Evolutionary conservation across 306 rosid species (phyloP), one percentile per base, ranked within the genome.

Genomic region (Citrullus amarus): DNA sequence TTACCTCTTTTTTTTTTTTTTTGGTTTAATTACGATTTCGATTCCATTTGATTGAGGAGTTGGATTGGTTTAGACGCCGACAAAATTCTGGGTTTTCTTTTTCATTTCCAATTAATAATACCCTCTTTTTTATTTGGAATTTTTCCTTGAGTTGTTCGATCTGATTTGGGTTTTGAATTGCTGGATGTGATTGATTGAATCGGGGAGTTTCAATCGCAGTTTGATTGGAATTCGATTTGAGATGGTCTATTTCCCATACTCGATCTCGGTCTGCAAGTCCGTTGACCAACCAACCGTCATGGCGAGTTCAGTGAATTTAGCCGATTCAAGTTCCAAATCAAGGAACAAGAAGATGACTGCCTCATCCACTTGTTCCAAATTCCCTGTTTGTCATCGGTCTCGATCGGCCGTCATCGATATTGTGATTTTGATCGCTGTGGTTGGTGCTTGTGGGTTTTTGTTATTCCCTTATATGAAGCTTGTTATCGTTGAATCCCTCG

Each of bases 261-360:
- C 97, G 87, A 90, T 96, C 83, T 92, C 97, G 87, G 92, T 91
- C 90, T 92, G 97, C 91, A 91, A 91, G 77, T 91, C 93, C 82
- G 89, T 91, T 86, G 98, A 92, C 87, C 96, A 86, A 79, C 39
- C 83, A 6, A 78, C 88, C 56, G 15, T 80, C 63, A 87, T 91
- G 97, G 83, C 92, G 32, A 89, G 86, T 82, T 85, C 96, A 9
- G 68, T 80, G 82, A 79, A 80, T 80, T 82, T 85, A 57, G 22
- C 87, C 54, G 91, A 87, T 78, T 55, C 89, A 6, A 82, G 82
- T 79, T 82, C 86, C 8, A 90, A 90, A 86, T 86, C 78, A 2
- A 75, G 87, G 82, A 79, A 83, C 84, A 84, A 88, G 50, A 96
- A 85, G 84, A 38, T 55, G 53, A 77, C 83, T 22, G 83, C 43